Conservation (phyloP, 805 yeast species). For the Kuraishia molischiana region DNA sequence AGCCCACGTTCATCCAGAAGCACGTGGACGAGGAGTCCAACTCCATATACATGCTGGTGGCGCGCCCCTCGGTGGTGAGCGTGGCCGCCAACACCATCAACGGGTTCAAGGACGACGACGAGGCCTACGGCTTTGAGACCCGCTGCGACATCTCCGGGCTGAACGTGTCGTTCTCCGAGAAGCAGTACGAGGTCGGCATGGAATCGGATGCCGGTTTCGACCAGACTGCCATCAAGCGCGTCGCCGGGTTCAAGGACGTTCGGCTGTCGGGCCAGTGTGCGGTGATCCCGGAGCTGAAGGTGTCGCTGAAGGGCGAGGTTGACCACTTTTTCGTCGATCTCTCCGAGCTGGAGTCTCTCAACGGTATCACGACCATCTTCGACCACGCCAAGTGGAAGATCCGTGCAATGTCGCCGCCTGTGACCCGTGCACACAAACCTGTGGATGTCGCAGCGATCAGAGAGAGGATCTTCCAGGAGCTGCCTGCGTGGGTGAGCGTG, state of each 20-base stretch:
- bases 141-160: not conserved
- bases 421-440: not conserved
- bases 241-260: not conserved
- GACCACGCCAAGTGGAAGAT: constrained; percentile 3
- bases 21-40: constrained; percentile 3
- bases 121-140: not conserved
- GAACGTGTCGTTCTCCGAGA: not conserved
- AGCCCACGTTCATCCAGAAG: constrained; percentile 17
- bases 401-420: not conserved
- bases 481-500: constrained; percentile 24
- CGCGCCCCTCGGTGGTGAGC: constrained; percentile 12
- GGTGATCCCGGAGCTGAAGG: constrained; percentile 12
- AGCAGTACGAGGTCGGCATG: not conserved
- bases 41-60: constrained; percentile 10
- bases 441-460: constrained; percentile 4
- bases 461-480: constrained; percentile 13
- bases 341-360: constrained; percentile 16
- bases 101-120: not conserved
- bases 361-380: constrained; percentile 15
- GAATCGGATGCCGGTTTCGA: not conserved
- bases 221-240: not conserved
- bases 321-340: constrained; percentile 15
- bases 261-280: constrained; percentile 4
- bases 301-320: constrained; percentile 11
- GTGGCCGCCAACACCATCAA: not conserved